phyloP scores from a whole-genome alignment of 2,329 filamentous ascomycete genomes.

The Onygena corvina region DNA sequence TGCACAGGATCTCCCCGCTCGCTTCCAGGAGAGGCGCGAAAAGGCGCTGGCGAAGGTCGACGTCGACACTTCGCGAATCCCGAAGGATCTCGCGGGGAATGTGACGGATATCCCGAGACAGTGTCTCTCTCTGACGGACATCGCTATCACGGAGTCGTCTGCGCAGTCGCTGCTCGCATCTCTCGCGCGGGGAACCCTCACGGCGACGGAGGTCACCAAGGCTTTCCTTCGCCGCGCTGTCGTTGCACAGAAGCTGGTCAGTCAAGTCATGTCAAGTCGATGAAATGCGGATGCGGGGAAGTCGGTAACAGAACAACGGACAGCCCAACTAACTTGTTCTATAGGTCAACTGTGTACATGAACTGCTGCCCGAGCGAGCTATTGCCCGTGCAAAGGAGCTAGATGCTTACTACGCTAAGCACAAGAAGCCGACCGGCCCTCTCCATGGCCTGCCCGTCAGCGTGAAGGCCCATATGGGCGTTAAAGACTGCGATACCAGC shows the following conservation, averaged over 20 bases:
- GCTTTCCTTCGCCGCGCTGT: conserved; percentile 46
- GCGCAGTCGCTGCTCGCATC: background rate
- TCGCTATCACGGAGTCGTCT: conserved; percentile 4
- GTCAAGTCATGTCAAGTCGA: too few species aligned
- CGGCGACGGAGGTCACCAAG: conserved; percentile 30
- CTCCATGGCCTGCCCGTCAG: conserved; percentile 52
- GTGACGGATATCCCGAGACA: conserved; percentile 6
- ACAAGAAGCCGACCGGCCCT: conserved; percentile 40
- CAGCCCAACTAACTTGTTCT: background rate
- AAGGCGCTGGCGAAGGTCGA: background rate
- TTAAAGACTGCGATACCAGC: conserved; percentile 39
- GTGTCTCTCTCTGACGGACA: background rate
- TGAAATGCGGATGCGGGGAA: too few species aligned
- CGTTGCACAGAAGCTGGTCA: conserved; percentile 41
- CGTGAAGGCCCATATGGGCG: conserved; percentile 39
- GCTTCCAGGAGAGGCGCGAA: conserved; percentile 1
- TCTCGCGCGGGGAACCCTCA: background rate
- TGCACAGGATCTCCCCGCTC: background rate
- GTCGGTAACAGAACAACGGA: background rate
- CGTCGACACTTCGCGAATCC: conserved; percentile 1
- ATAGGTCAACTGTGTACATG: conserved; percentile 46
- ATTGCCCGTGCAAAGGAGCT: conserved; percentile 37
- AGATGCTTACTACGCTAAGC: conserved; percentile 33
- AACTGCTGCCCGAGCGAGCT: conserved; percentile 42
- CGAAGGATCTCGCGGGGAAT: background rate